Evolutionary conservation across 345 rosid species (phyloP), one percentile per base, ranked within the genome.

Genomic region (Ailanthus altissimus): DNA sequence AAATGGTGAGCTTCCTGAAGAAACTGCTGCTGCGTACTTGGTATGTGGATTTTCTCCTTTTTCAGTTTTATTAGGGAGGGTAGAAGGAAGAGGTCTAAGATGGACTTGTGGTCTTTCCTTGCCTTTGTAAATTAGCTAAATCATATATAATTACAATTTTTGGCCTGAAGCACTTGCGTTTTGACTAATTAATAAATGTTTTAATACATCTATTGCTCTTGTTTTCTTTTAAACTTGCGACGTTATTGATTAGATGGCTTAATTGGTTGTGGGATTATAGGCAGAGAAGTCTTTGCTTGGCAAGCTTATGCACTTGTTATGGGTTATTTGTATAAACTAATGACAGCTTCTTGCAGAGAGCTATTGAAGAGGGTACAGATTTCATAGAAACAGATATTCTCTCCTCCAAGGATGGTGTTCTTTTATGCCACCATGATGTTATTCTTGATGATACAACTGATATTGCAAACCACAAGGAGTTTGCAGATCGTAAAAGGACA

Each of bases 1-100:
- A 32, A 93, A 93, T 77, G 98, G 99, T 70, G 98, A 93, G 83
- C 43, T 96, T 59, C 98, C 99, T 36, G 97, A 96, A 90, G 98
- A 91, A 90, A 93, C 97, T 68, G 90, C 92, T 77, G 88, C 91
- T 78, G 92, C 99, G 32, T 96, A 96, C 84, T 64, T 85, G 94
- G 98, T 93, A 77, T 23, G 76, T 60, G 36, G 54, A 45, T 45
- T 7, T 43, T 62, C 56, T 36, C 7, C 3, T 72, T 57, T 56
- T 54, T 9, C 26, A 28, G 9, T 23, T 8, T 43, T 59, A 2
- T 56, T 36, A 28, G 28, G 60, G 61, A 36, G 46, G 28, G 32
- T 15, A 6, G 54, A 23, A 32, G 16, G 20, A 10, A 36, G 53
- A 11, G 56, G 38, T 32, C 38, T 32, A 32, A 32, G 38, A 32